phyloP scores from a whole-genome alignment of 139 green algal genomes.

The Monoraphidium neglectum region DNA sequence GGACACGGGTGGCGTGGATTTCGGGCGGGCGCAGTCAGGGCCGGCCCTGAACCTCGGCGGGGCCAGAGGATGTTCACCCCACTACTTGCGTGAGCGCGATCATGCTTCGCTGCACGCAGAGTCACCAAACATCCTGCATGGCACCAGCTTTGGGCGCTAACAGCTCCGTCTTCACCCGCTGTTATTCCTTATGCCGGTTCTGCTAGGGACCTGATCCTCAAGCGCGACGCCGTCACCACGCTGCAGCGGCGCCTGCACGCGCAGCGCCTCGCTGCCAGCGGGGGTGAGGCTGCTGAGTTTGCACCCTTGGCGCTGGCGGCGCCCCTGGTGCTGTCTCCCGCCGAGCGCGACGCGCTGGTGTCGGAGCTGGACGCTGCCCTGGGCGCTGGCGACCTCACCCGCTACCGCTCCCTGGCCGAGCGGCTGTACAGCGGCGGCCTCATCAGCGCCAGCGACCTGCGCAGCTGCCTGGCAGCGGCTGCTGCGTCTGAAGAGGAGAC shows the following conservation, averaged over 20 bases:
- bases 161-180: not conserved
- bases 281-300: not conserved
- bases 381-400: not conserved
- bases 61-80: too few species aligned
- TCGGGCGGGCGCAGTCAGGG: not conserved
- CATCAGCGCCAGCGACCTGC: constrained; percentile 20
- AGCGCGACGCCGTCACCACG: constrained; percentile 22
- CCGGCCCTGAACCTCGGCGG: too few species aligned
- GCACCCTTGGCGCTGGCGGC: constrained; percentile 9
- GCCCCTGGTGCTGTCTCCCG: not conserved
- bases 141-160: too few species aligned
- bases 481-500: constrained; percentile 7
- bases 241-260: constrained; percentile 7
- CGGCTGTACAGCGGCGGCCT: constrained; percentile 25
- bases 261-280: not conserved
- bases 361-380: not conserved
- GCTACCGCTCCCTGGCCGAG: not conserved
- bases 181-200: not conserved
- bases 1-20: constrained; percentile 5
- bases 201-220: constrained; percentile 23
- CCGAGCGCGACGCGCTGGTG: constrained; percentile 1
- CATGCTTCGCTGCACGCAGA: too few species aligned
- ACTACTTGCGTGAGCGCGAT: too few species aligned
- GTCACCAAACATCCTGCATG: too few species aligned
- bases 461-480: constrained; percentile 22